Conservation (phyloP, 306 rosid species). For the Gastrolobium bilobum region DNA sequence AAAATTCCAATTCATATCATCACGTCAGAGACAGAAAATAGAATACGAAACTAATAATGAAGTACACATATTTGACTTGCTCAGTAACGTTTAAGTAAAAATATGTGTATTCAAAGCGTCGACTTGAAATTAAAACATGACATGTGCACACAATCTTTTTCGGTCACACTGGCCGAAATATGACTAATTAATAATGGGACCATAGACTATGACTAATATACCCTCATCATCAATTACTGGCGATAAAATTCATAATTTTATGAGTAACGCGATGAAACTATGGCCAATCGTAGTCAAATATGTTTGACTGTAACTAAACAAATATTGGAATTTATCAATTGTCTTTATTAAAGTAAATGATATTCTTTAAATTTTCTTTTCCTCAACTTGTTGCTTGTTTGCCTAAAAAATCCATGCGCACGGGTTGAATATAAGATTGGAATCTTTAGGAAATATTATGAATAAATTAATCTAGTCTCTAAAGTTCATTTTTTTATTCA, state of each 20-base stretch:
- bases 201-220: conserved; percentile 4
- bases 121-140: conserved; percentile 15
- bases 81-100: not conserved
- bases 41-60: conserved; percentile 9
- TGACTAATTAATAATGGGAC: not conserved
- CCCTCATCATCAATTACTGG: not conserved
- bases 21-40: not conserved
- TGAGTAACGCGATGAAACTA: not conserved
- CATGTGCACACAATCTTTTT: not conserved
- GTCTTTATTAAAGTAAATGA: not conserved
- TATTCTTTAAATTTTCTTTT: conserved; percentile 3
- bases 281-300: conserved; percentile 16
- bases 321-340: not conserved
- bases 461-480: not conserved
- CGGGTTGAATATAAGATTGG: not conserved
- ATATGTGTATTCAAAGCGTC: conserved; percentile 7
- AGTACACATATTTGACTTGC: conserved; percentile 49
- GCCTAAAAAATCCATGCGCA: not conserved
- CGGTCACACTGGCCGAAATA: not conserved
- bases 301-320: conserved; percentile 1
- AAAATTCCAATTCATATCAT: not conserved
- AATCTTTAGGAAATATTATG: not conserved
- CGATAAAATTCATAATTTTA: not conserved
- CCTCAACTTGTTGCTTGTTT: conserved; percentile 13
- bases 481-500: not conserved